These are phyloP conservation scores for Alloteropsis semialata DNA, from an alignment of 176 grass and related monocot genomes.

Conservation along the genomic window DNA sequence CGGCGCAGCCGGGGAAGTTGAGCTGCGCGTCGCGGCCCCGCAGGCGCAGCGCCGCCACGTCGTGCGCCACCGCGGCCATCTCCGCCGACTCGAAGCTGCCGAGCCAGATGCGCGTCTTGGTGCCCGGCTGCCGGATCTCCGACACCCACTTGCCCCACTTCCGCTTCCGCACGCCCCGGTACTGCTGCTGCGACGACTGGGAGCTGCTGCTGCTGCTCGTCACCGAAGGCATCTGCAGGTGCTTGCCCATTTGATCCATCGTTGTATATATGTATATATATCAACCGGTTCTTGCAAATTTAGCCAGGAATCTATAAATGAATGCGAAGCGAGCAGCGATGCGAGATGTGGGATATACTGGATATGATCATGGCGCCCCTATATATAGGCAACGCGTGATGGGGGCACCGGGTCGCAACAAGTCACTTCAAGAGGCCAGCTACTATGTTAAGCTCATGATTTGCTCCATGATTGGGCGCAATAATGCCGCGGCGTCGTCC, in stretches of 20 bases:
- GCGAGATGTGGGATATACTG: not conserved
- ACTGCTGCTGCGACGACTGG: not conserved
- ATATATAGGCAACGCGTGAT: conserved; percentile 18
- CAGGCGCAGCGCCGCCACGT: conserved; percentile 69
- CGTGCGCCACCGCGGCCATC: conserved; percentile 86
- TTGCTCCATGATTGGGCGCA: conserved; percentile 52
- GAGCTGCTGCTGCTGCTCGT: not conserved
- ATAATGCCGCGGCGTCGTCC: conserved; percentile 8
- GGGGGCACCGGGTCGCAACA: conserved; percentile 2
- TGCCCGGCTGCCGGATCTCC: conserved; percentile 79
- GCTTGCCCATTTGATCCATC: conserved; percentile 23
- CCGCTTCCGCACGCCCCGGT: conserved; percentile 63
- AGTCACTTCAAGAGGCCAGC: conserved; percentile 36
- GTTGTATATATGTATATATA: not conserved
- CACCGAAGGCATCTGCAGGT: not conserved
- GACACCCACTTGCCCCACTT: conserved; percentile 92
- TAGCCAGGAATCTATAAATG: not conserved
- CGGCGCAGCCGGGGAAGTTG: conserved; percentile 66
- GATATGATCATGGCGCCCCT: not conserved
- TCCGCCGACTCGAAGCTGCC: conserved; percentile 84
- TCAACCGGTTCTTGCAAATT: not conserved
- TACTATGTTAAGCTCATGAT: conserved; percentile 57
- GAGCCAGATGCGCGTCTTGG: conserved; percentile 85
- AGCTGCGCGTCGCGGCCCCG: conserved; percentile 63
- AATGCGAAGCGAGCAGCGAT: too few species aligned